These are phyloP conservation scores for Metschnikowia koreensis DNA, from an alignment of 805 yeast species.

Conservation along the genomic window DNA sequence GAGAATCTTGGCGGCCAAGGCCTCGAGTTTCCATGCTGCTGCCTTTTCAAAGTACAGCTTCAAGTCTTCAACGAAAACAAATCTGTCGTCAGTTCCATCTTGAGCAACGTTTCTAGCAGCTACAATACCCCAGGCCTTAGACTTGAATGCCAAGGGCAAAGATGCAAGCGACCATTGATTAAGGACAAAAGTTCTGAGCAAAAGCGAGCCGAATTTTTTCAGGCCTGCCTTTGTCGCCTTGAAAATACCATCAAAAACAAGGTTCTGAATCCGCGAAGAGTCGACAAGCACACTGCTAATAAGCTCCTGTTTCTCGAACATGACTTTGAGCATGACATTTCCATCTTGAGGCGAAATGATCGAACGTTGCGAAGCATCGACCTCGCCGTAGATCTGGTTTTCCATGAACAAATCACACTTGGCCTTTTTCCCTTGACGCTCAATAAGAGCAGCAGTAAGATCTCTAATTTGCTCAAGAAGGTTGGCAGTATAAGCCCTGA, in stretches of 20 bases:
- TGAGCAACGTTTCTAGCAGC: conserved; percentile 20
- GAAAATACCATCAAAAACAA: conserved; percentile 35
- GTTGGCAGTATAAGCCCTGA: conserved; percentile 40
- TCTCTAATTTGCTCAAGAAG: conserved; percentile 25
- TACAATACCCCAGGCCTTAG: conserved; percentile 36
- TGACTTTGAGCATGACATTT: conserved; percentile 31
- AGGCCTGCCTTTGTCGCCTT: conserved; percentile 42
- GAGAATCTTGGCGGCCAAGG: conserved; percentile 44
- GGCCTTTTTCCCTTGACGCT: conserved; percentile 33
- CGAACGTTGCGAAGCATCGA: conserved; percentile 45
- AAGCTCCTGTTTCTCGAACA: conserved; percentile 20
- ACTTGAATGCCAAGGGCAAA: conserved; percentile 48
- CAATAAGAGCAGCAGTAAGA: conserved; percentile 35
- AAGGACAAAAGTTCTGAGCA: conserved; percentile 59
- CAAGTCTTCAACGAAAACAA: conserved; percentile 33
- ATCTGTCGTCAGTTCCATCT: conserved; percentile 33
- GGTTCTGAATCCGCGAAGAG: conserved; percentile 21
- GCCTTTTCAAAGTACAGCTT: conserved; percentile 38
- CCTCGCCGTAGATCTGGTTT: conserved; percentile 56
- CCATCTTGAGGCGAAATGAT: conserved; percentile 67
- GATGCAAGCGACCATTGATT: conserved; percentile 54
- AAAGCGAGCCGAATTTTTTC: conserved; percentile 56
- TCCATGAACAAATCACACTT: conserved; percentile 43
- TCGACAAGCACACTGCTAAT: conserved; percentile 30
- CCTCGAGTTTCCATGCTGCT: conserved; percentile 45